A percentile compares a stretch with the other conserved stretches of the same genome.
These are phyloP conservation scores for Fusarium cicatricum DNA, from an alignment of 2,329 filamentous ascomycete genomes.

Conservation along the genomic window DNA sequence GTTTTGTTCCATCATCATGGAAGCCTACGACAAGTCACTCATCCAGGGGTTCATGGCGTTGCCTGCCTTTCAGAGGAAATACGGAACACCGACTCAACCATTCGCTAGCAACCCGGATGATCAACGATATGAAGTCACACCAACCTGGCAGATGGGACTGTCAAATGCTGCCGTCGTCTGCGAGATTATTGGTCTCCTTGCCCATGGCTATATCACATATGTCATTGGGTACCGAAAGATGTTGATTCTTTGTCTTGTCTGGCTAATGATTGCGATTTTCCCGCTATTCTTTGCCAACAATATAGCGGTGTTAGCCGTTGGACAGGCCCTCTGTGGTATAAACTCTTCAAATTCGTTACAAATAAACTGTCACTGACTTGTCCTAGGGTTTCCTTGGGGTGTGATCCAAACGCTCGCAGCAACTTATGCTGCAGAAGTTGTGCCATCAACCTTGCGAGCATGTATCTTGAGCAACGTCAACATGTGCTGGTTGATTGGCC, in stretches of 20 bases:
- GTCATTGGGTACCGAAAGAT: constrained; percentile 49
- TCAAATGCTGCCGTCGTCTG: constrained; percentile 33
- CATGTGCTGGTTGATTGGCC: constrained; percentile 54
- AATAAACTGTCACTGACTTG: not conserved
- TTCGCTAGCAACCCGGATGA: constrained; percentile 25
- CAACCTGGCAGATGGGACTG: constrained; percentile 36
- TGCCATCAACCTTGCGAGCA: constrained; percentile 43
- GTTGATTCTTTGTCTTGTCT: constrained; percentile 48
- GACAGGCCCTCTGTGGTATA: constrained; percentile 46
- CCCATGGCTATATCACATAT: constrained; percentile 53
- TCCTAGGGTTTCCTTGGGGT: constrained; percentile 45
- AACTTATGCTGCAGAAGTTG: constrained; percentile 52
- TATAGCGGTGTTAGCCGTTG: constrained; percentile 45
- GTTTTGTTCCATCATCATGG: constrained; percentile 40
- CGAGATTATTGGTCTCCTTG: constrained; percentile 49
- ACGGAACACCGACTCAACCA: constrained; percentile 27
- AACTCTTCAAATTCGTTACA: not conserved
- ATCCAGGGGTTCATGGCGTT: constrained; percentile 35
- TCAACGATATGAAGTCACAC: constrained; percentile 48
- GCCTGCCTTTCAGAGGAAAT: constrained; percentile 36
- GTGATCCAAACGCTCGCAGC: constrained; percentile 49
- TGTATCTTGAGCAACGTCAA: constrained; percentile 53
- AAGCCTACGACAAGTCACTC: constrained; percentile 37
- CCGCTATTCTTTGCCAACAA: constrained; percentile 49
- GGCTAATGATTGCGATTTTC: constrained; percentile 50